Conservation (phyloP, 345 rosid genomes). For the Hibiscus syriacus region DNA sequence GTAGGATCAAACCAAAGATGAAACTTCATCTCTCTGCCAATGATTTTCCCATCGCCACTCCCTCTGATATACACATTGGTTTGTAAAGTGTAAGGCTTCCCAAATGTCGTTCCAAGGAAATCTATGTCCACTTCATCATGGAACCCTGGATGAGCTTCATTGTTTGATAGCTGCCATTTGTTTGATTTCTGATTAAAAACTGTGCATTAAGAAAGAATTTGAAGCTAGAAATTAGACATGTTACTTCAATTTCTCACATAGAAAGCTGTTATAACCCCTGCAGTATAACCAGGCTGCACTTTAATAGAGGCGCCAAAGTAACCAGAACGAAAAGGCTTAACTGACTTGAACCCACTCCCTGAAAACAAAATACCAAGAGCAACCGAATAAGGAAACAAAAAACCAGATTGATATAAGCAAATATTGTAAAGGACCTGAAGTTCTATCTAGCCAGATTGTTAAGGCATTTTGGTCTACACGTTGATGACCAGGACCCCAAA, state of each 20-base stretch:
- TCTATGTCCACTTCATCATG: conserved; percentile 98
- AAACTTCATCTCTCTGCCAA: conserved; percentile 93
- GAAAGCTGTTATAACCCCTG: conserved; percentile 91
- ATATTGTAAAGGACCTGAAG: conserved; percentile 44
- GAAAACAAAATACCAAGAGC: conserved; percentile 4
- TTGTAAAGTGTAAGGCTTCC: conserved; percentile 87
- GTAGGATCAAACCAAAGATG: conserved; percentile 97
- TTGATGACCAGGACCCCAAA: conserved; percentile 91
- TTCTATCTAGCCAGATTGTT: conserved; percentile 84
- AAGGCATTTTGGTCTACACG: conserved; percentile 51
- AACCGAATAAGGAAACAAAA: background rate
- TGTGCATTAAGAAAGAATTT: background rate
- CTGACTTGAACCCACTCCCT: conserved; percentile 97
- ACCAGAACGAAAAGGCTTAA: conserved; percentile 77
- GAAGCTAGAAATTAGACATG: background rate
- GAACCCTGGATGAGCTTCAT: conserved; percentile 75
- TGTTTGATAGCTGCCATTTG: conserved; percentile 64
- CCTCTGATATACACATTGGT: conserved; percentile 93
- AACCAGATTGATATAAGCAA: background rate
- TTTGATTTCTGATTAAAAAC: background rate
- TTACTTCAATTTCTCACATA: conserved; percentile 46
- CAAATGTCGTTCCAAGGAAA: conserved; percentile 90
- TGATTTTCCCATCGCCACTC: conserved; percentile 84
- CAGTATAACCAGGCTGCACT: conserved; percentile 91
- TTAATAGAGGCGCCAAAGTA: conserved; percentile 85